Evolutionary conservation across 2,329 filamentous ascomycete genomes (phyloP).

Genomic region (Aspergillus carbonarius): DNA sequence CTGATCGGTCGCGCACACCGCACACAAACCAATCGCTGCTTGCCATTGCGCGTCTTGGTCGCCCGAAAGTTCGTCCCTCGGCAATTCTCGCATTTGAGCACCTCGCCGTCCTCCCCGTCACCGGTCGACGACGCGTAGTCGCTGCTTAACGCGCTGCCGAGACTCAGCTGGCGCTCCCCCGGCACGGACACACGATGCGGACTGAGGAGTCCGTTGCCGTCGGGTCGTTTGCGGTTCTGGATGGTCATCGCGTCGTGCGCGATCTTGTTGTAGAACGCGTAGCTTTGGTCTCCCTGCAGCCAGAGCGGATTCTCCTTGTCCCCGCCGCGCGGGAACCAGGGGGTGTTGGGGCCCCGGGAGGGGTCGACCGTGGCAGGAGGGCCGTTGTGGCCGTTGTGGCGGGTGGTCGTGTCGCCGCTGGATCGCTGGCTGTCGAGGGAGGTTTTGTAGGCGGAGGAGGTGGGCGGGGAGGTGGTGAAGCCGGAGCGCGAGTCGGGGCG

Average conservation of each 20-base stretch:
- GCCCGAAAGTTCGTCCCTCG: slow-evolving; percentile 63
- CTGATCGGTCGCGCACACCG: slow-evolving; percentile 45
- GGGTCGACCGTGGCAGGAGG: slow-evolving; percentile 11
- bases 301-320: slow-evolving; percentile 46
- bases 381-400: slow-evolving; percentile 13
- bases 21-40: slow-evolving; percentile 61
- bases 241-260: slow-evolving; percentile 40
- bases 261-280: slow-evolving; percentile 54
- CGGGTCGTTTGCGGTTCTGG: slow-evolving; percentile 22
- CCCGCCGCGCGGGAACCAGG: slow-evolving; percentile 24
- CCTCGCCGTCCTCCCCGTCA: slow-evolving; percentile 47
- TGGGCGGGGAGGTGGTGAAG: slow-evolving; percentile 28
- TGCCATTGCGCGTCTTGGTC: slow-evolving; percentile 53
- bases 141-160: slow-evolving; percentile 59
- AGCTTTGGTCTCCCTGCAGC: slow-evolving; percentile 52
- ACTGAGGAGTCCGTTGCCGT: slow-evolving; percentile 14
- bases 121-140: slow-evolving; percentile 48
- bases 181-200: slow-evolving; percentile 22
- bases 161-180: slow-evolving; percentile 41
- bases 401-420: slow-evolving; percentile 14
- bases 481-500: slow-evolving; percentile 29
- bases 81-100: slow-evolving; percentile 60
- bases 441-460: slow-evolving; percentile 26
- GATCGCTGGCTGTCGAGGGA: slow-evolving; percentile 23
- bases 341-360: slow-evolving; percentile 3